A percentile compares a stretch with the other conserved stretches of the same genome.
Conservation (phyloP, 164 flowering plant species). For the Hamamelis virginiana region DNA sequence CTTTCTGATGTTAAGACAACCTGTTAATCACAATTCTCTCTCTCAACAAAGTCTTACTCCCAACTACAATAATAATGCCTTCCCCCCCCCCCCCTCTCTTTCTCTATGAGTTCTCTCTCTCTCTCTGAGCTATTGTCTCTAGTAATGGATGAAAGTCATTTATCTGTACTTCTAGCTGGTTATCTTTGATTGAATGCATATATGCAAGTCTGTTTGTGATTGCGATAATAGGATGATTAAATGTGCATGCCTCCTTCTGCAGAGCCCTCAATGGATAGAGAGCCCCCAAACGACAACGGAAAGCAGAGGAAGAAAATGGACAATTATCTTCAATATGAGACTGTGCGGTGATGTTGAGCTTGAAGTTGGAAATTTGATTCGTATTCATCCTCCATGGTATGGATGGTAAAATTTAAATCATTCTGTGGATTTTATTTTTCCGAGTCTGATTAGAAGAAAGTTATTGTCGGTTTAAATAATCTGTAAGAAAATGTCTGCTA, state of each 20-base stretch:
- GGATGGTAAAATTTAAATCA: slow-evolving; percentile 1
- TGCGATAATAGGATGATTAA: neutral
- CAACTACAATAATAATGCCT: too few species aligned
- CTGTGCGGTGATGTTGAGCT: slow-evolving; percentile 63
- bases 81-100: too few species aligned
- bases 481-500: neutral
- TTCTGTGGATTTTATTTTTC: neutral
- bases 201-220: slow-evolving; percentile 1
- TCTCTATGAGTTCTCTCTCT: too few species aligned
- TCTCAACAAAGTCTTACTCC: too few species aligned
- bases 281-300: slow-evolving; percentile 14
- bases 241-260: slow-evolving; percentile 20
- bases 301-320: slow-evolving; percentile 19
- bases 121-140: too few species aligned
- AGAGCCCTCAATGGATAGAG: slow-evolving; percentile 28
- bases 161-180: neutral
- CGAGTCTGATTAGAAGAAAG: neutral
- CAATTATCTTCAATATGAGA: slow-evolving; percentile 62
- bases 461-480: neutral
- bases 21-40: too few species aligned
- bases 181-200: neutral
- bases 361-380: slow-evolving; percentile 63
- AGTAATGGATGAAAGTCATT: neutral
- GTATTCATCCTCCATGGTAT: slow-evolving; percentile 78
- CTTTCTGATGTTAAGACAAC: too few species aligned